Evolutionary conservation across 139 green algal genomes (phyloP).

Genomic region (Picochlorum sp.): DNA sequence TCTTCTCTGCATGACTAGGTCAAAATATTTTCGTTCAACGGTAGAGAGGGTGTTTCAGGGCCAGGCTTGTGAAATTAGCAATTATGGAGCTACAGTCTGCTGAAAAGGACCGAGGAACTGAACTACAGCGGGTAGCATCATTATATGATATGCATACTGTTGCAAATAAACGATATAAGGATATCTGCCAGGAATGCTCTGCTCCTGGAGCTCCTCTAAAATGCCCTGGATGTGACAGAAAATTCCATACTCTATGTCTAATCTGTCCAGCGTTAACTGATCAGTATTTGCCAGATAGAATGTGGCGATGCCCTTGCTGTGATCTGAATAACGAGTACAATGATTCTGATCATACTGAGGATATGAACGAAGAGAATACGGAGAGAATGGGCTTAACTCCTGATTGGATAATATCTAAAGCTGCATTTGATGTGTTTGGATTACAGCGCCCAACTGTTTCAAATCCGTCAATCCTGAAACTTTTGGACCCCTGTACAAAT

Average conservation of each 20-base stretch:
- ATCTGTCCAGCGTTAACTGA: not conserved
- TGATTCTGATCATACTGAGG: not conserved
- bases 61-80: conserved; percentile 3
- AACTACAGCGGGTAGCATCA: not conserved
- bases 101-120: not conserved
- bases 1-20: not conserved
- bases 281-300: conserved; percentile 1
- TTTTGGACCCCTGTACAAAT: conserved; percentile 85
- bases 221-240: conserved; percentile 2
- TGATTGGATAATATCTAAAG: conserved; percentile 58
- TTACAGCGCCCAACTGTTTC: conserved; percentile 41
- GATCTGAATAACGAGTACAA: not conserved
- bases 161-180: not conserved
- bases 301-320: not conserved
- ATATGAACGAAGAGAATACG: not conserved
- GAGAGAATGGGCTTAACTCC: conserved; percentile 61
- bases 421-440: conserved; percentile 39
- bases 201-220: not conserved
- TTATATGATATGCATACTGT: not conserved
- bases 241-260: conserved; percentile 4
- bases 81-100: not conserved
- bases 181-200: not conserved
- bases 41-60: not conserved
- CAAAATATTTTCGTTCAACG: no score
- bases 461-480: conserved; percentile 47